These are phyloP conservation scores for Hanseniaspora lindneri DNA, from an alignment of 805 yeast species.

Conservation along the genomic window DNA sequence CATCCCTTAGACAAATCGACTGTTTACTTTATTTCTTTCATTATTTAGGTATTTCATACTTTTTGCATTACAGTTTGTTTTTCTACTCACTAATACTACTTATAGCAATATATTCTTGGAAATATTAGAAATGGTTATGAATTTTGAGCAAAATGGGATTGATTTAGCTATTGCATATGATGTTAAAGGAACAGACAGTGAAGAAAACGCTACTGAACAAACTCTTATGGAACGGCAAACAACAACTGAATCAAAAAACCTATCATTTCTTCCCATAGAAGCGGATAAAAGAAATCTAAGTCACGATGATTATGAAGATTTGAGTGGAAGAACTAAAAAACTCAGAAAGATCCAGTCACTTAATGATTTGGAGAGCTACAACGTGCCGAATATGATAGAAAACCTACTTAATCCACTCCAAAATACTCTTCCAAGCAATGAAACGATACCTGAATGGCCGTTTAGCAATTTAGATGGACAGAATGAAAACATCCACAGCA, in stretches of 20 bases:
- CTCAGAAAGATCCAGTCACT: background rate
- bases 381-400: background rate
- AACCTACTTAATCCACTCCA: background rate
- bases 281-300: background rate
- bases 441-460: background rate
- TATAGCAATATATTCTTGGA: background rate
- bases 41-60: too few species aligned
- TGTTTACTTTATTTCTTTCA: too few species aligned
- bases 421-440: background rate
- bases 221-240: too few species aligned
- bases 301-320: background rate
- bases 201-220: too few species aligned
- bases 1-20: too few species aligned
- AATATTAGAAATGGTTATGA: slow-evolving; percentile 13
- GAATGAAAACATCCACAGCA: background rate
- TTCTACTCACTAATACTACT: too few species aligned
- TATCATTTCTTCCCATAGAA: background rate
- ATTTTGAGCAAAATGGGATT: slow-evolving; percentile 15
- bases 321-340: background rate
- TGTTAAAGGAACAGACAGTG: background rate
- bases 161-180: slow-evolving; percentile 3
- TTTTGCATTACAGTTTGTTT: too few species aligned
- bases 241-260: background rate
- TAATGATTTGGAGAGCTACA: background rate
- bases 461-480: background rate